phyloP scores from a whole-genome alignment of 1,284 basidiomycete species.

The Ceratobasidium sp. region DNA sequence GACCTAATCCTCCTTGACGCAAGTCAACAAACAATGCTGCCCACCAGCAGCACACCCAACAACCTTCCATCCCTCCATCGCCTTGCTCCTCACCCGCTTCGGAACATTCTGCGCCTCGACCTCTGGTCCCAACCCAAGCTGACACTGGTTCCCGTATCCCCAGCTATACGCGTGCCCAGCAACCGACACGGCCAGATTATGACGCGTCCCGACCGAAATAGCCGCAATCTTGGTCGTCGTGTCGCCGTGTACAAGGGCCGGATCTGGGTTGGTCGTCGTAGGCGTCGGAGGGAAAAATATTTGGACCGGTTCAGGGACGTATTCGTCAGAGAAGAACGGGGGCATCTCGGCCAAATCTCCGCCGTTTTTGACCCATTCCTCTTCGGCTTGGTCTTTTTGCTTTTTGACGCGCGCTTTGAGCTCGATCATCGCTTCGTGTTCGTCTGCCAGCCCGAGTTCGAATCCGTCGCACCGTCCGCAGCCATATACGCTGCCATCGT shows the following conservation, averaged over 20 bases:
- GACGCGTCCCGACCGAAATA: conserved; percentile 65
- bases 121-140: conserved; percentile 61
- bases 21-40: conserved; percentile 59
- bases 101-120: conserved; percentile 54
- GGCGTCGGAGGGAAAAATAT: conserved; percentile 64
- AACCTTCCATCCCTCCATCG: conserved; percentile 58
- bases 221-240: conserved; percentile 62
- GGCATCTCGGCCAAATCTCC: conserved; percentile 34
- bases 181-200: conserved; percentile 66
- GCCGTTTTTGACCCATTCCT: conserved; percentile 50
- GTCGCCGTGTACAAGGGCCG: conserved; percentile 51
- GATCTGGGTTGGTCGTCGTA: conserved; percentile 60
- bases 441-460: conserved; percentile 80
- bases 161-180: conserved; percentile 68
- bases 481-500: conserved; percentile 85
- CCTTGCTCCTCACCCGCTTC: conserved; percentile 51
- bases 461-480: conserved; percentile 84
- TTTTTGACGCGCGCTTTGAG: conserved; percentile 52
- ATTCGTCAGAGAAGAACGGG: conserved; percentile 53
- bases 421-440: conserved; percentile 61
- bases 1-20: conserved; percentile 43
- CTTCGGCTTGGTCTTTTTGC: conserved; percentile 58
- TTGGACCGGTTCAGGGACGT: conserved; percentile 58
- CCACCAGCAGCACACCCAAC: conserved; percentile 61
- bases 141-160: conserved; percentile 66